These are phyloP conservation scores for Mycena metata DNA, from an alignment of 768 basidiomycete species.

Conservation along the genomic window DNA sequence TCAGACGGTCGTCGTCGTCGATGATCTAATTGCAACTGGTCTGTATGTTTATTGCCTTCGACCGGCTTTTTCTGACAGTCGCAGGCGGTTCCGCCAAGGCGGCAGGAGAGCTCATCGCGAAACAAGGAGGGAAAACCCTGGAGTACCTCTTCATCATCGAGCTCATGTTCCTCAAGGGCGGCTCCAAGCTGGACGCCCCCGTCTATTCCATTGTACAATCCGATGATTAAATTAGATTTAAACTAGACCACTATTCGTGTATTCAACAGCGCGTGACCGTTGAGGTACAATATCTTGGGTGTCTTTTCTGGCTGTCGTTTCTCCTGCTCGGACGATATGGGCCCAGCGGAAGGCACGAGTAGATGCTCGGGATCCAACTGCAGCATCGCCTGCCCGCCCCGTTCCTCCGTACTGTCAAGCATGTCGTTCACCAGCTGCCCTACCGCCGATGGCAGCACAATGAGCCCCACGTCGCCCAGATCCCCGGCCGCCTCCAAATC, in stretches of 20 bases:
- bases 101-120: slow-evolving; percentile 88
- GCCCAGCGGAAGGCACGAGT: slow-evolving; percentile 39
- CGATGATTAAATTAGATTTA: slow-evolving; percentile 63
- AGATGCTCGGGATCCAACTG: slow-evolving; percentile 58
- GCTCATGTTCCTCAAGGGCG: slow-evolving; percentile 79
- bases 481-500: slow-evolving; percentile 72
- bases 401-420: slow-evolving; percentile 64
- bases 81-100: slow-evolving; percentile 94
- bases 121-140: slow-evolving; percentile 86
- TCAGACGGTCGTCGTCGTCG: slow-evolving; percentile 88
- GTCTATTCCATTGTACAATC: slow-evolving; percentile 89
- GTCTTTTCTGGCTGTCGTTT: slow-evolving; percentile 41
- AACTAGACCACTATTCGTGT: slow-evolving; percentile 74
- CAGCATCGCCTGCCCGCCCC: slow-evolving; percentile 65
- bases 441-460: slow-evolving; percentile 67
- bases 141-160: slow-evolving; percentile 98
- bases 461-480: slow-evolving; percentile 68
- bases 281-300: slow-evolving; percentile 74
- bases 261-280: slow-evolving; percentile 82
- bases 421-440: slow-evolving; percentile 69
- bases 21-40: slow-evolving; percentile 98
- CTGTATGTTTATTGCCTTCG: slow-evolving; percentile 36
- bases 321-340: slow-evolving; percentile 42
- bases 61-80: slow-evolving; percentile 12
- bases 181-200: slow-evolving; percentile 86